Conservation (phyloP, 2,329 filamentous ascomycete species). For the Leptographium galeiforme region DNA sequence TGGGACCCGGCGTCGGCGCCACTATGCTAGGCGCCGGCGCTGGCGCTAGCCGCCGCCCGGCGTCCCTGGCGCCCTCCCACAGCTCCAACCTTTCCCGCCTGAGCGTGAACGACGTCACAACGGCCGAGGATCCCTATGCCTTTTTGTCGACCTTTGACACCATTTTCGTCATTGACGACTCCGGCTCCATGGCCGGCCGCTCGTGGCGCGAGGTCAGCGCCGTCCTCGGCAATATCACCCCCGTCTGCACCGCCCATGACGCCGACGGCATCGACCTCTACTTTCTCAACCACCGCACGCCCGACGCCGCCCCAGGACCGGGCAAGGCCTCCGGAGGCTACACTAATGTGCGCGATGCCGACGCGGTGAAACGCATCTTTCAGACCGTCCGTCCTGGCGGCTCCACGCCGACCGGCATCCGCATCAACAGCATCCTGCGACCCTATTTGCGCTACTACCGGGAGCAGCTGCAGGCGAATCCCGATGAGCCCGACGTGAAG, state of each 20-base stretch:
- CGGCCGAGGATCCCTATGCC: slow-evolving; percentile 53
- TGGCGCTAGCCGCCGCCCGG: background rate
- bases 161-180: slow-evolving; percentile 83
- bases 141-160: slow-evolving; percentile 78
- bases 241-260: slow-evolving; percentile 70
- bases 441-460: slow-evolving; percentile 54
- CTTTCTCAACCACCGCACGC: slow-evolving; percentile 61
- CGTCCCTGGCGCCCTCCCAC: slow-evolving; percentile 14
- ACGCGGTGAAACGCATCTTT: slow-evolving; percentile 57
- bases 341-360: slow-evolving; percentile 45
- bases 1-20: background rate
- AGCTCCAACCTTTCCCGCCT: slow-evolving; percentile 8
- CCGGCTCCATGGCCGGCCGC: slow-evolving; percentile 67
- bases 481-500: slow-evolving; percentile 37
- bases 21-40: too few species aligned
- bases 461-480: slow-evolving; percentile 10
- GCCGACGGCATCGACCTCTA: slow-evolving; percentile 78
- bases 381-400: slow-evolving; percentile 47
- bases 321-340: slow-evolving; percentile 40
- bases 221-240: slow-evolving; percentile 61
- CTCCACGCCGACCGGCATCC: slow-evolving; percentile 60
- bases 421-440: slow-evolving; percentile 57
- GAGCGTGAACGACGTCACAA: slow-evolving; percentile 18
- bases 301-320: slow-evolving; percentile 14
- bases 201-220: slow-evolving; percentile 62